Evolutionary conservation across 805 yeast species (phyloP).

Genomic region (Clavispora santaluciae): DNA sequence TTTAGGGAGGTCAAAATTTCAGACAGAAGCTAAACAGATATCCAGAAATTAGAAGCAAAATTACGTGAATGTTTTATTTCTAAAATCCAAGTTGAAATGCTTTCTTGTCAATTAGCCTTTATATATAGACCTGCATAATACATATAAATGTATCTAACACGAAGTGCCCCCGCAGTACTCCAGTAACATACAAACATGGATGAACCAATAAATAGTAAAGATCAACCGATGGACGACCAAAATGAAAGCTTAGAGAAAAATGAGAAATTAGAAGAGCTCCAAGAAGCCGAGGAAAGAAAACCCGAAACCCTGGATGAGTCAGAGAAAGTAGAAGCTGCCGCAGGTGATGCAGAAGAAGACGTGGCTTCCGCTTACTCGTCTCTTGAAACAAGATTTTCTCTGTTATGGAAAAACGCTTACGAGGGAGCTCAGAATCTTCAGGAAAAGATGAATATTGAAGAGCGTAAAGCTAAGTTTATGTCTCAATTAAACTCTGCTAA

Average conservation of each 20-base stretch:
- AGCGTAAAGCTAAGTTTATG: constrained; percentile 23
- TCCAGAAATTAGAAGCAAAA: too few relatives aligned
- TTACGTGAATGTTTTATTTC: too few relatives aligned
- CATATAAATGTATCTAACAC: too few relatives aligned
- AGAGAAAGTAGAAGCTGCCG: constrained; percentile 42
- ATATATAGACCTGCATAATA: too few relatives aligned
- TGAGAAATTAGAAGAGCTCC: neutral
- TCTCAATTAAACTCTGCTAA: constrained; percentile 22
- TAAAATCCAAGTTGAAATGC: too few relatives aligned
- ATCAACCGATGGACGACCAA: too few relatives aligned
- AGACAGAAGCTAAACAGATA: too few relatives aligned
- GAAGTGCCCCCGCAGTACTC: neutral
- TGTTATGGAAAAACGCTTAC: constrained; percentile 31
- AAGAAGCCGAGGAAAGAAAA: neutral
- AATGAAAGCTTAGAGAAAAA: neutral
- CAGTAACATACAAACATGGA: neutral
- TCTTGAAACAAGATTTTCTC: constrained; percentile 45
- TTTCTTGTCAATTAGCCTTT: too few relatives aligned
- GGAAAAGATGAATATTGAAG: constrained; percentile 25
- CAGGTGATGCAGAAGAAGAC: constrained; percentile 42
- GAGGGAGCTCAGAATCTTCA: constrained; percentile 27
- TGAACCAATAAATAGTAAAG: neutral
- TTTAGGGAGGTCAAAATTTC: neutral
- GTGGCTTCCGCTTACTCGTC: constrained; percentile 46
- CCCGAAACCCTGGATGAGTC: neutral